phyloP scores from a whole-genome alignment of 352 stramenopile genomes.

The Pythium chondricola region DNA sequence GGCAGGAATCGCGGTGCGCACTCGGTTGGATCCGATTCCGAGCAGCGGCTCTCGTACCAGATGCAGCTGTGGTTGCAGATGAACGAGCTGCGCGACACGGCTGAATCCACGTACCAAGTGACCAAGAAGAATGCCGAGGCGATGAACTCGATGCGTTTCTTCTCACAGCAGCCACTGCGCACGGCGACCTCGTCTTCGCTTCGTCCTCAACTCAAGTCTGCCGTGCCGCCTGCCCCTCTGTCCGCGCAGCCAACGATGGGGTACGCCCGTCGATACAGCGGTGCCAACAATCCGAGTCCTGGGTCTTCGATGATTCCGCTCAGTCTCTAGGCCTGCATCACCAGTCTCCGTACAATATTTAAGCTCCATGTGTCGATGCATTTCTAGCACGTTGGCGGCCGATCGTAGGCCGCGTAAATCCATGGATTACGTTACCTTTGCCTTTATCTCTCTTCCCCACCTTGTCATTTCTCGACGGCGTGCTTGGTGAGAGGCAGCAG shows the following conservation, averaged over 20 bases:
- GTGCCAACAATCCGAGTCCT: no score
- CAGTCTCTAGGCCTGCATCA: no score
- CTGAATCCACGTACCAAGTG: conserved; percentile 63
- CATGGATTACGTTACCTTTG: no score
- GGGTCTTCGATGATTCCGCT: no score
- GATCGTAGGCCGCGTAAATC: no score
- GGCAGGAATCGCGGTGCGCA: not conserved
- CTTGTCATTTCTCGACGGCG: conserved; percentile 34
- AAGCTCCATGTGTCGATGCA: no score
- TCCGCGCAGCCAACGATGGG: not conserved
- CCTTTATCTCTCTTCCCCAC: no score
- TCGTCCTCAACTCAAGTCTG: no score
- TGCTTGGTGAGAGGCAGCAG: conserved; percentile 70
- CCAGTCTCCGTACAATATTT: no score
- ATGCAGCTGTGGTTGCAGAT: conserved; percentile 69
- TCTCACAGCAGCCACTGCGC: conserved; percentile 12
- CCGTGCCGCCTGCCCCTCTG: no score
- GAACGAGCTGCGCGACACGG: conserved; percentile 56
- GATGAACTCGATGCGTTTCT: conserved; percentile 24
- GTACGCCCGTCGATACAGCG: no score
- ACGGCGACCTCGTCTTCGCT: not conserved
- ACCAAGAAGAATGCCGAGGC: conserved; percentile 48
- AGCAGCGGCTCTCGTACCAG: conserved; percentile 41
- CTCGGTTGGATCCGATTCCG: not conserved
- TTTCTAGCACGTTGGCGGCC: no score